Evolutionary conservation across 2,329 filamentous ascomycete genomes (phyloP), one percentile per base, ranked within the genome.

Genomic region (Fusarium succisae): DNA sequence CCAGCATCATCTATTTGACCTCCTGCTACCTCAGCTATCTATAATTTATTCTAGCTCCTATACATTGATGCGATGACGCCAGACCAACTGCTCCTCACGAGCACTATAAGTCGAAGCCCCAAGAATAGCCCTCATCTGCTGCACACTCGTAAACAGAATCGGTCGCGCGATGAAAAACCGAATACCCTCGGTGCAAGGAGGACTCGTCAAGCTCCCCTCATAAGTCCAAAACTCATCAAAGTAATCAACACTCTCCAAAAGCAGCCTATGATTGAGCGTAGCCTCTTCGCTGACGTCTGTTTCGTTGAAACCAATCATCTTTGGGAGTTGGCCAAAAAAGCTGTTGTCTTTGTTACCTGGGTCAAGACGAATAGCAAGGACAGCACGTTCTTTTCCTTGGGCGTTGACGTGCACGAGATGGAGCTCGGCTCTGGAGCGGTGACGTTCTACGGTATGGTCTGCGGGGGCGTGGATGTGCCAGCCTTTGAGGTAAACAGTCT

Each of bases 211-310:
- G 17, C 73, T 76, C 0, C 73, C 73, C 45, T 76, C 55, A 28
- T 76, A 76, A 5, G 73, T 74, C 73, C 73, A 76, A 4, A 76
- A 76, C 43, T 76, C 73, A 9, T 76, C 72, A 56, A 76, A 76
- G 6, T 55, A 57, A 17, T 66, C 28, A 0, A 72, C 73, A 18
- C 70, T 72, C n/a, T 69, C 64, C 3, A 76, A n/a, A 9, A 70
- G 55, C 3, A 72, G n/a, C 0, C 13, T 55, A 4, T 72, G 73
- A 5, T 76, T 66, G 1, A 76, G 32, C 0, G 61, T 62, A 18
- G 32, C 6, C 38, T 64, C 54, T 8, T 74, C 39, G 0, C 41
- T 50, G 0, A 50, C 41, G 2, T 74, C 59, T 1, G 68, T 70
- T 2, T 76, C 67, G 15, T 76, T 74, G 30, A 76, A 76, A 0